Conservation (phyloP, 2,329 filamentous ascomycete genomes). For the Lasiodiplodia theobromae region DNA sequence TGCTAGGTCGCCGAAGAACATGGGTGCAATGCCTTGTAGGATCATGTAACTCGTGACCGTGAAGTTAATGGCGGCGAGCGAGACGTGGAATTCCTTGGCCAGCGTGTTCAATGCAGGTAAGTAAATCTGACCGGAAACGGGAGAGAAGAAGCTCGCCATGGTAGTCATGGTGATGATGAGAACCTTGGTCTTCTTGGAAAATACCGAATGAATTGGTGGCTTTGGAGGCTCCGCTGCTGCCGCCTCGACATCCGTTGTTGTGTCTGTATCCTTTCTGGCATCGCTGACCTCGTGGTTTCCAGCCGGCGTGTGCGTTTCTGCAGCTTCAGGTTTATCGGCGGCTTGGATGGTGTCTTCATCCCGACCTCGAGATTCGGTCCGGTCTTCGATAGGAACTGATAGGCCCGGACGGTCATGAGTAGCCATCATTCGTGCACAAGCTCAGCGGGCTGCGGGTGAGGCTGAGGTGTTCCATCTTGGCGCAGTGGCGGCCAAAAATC, state of each 20-base stretch:
- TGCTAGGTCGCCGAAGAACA: constrained; percentile 56
- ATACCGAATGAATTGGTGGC: constrained; percentile 39
- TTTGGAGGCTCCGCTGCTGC: background rate
- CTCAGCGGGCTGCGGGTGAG: background rate
- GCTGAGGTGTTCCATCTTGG: background rate
- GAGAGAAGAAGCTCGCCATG: constrained; percentile 40
- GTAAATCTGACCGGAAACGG: constrained; percentile 46
- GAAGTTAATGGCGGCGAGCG: constrained; percentile 55
- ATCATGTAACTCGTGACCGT: constrained; percentile 62
- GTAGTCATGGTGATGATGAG: constrained; percentile 39
- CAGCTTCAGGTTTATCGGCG: background rate
- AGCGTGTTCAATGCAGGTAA: constrained; percentile 44
- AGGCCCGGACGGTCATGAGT: background rate
- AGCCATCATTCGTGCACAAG: constrained; percentile 4
- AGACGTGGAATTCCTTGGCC: constrained; percentile 49
- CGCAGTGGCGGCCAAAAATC: background rate
- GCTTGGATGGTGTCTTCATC: background rate
- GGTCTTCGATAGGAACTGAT: background rate
- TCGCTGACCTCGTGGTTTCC: background rate
- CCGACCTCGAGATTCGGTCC: background rate
- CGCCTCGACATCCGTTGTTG: constrained; percentile 10
- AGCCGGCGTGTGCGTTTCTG: background rate
- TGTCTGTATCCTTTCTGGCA: background rate
- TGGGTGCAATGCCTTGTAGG: constrained; percentile 59
- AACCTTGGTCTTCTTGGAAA: constrained; percentile 40